phyloP scores from a whole-genome alignment of 108 stramenopile genomes.

The Schizochytrium sp. region DNA sequence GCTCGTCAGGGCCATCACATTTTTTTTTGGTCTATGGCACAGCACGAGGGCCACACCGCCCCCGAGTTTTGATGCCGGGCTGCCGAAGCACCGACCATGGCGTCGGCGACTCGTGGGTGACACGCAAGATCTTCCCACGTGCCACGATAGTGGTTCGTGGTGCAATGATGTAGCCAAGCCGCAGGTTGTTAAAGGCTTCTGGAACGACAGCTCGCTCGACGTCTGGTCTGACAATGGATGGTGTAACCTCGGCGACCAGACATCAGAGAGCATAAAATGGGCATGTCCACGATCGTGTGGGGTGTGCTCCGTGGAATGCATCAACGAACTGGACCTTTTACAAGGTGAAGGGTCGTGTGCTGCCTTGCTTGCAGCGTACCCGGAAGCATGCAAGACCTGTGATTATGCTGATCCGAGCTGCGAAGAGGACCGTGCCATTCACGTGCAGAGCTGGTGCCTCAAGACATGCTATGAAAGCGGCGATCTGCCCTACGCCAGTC shows the following conservation, averaged over 20 bases:
- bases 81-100: too few relatives aligned
- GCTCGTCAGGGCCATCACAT: too few relatives aligned
- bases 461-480: not conserved
- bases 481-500: not conserved
- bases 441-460: not conserved
- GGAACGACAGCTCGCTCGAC: too few relatives aligned
- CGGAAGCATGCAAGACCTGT: too few relatives aligned
- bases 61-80: too few relatives aligned
- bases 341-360: not conserved
- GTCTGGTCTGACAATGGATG: not conserved
- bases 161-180: too few relatives aligned
- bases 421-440: not conserved
- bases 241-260: not conserved
- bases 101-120: too few relatives aligned
- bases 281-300: not conserved
- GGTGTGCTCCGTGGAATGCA: not conserved
- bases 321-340: not conserved
- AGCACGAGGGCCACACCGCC: too few relatives aligned
- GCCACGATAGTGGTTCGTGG: too few relatives aligned
- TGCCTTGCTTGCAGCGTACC: not conserved
- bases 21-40: too few relatives aligned
- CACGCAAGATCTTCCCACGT: too few relatives aligned
- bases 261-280: not conserved
- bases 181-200: too few relatives aligned
- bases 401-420: not conserved